Evolutionary conservation across 768 basidiomycete genomes (phyloP), one percentile per base, ranked within the genome.

Genomic region (Pisolithus microcarpus): DNA sequence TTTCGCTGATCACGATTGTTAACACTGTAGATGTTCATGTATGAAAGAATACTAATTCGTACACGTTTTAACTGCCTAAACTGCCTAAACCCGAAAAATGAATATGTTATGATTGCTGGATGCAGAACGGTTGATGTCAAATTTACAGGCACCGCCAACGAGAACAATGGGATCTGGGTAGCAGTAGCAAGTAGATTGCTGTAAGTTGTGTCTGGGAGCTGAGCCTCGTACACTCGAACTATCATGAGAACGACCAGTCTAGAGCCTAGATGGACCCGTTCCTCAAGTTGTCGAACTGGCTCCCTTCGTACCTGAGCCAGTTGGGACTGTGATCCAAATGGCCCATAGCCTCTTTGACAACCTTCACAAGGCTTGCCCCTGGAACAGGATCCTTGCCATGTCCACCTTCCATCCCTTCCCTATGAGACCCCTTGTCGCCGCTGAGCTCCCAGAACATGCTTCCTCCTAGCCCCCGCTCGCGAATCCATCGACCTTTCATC

Each of bases 391-490:
- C 85, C 66, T 92, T 92, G 2, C 88, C 89, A 1, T 70, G 74
- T 2, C 87, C 86, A 7, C 70, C 68, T 56, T 91, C 87, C 80
- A 90, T 84, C 13, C 80, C 86, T 37, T 85, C 80, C 47, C 87
- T 77, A 28, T 65, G 58, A 5, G 70, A 70, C 1, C 80, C 80
- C 65, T 91, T 91, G 70, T 97, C 95, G 2, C 90, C 91, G 57
- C 85, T 87, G 38, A 95, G 73, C 65, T 94, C 91, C 91, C 90
- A 92, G 58, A 85, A 85, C 96, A 99, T 99, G 50, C 86, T 87
- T 0, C 96, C 96, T 6, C 88, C 90, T 4, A 98, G 70, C 0
- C 80, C 79, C 61, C 85, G 79, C 34, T 78, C 75, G 59, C 72
- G 73, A 62, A 98, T 92, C 72, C 85, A 97, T 52, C 77, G 75